Base-by-base conservation (phyloP, 768 basidiomycete species). In the Neoboletus subvelutipes region DNA sequence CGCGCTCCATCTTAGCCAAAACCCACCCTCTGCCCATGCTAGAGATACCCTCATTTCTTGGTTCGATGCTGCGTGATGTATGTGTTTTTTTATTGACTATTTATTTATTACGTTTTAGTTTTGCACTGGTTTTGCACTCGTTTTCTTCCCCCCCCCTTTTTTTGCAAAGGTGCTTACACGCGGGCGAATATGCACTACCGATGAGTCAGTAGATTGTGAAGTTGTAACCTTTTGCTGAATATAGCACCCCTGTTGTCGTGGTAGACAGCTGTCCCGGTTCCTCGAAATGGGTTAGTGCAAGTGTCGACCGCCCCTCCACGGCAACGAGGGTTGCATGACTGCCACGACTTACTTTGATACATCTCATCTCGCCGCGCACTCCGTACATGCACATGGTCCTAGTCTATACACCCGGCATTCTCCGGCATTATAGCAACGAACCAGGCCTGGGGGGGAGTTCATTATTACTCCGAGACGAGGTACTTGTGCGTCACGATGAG, bases 1-100 rank as follows among this genome's bases (percentile, higher is more conserved):
- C 15, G 83, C 80, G 11, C 79, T 88, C 42, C 76, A 82, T 58
- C 62, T 81, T 58, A 78, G 81, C 29, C 75, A 67, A 5, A 72
- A 77, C 4, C 15, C 15, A 36, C 4, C 34, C 15, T 40, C 39
- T 3, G 15, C 26, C 1, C 11, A 51, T 0, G 68, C 77, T 3
- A 73, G 87, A 51, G 74, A 83, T 11, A 75, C 83, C 28, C 61
- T 86, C 47, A 67, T 85, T 36, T 87, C 86, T 33, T 90, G 89
- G 88, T 86, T 51, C 2, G 15, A 45, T 34, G 53, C 50, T 28
- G 46, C 26, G 18, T 62, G 43, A 62, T 36, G 1, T 11, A 5
- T n/a, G 20, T 22, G 40, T 22, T 41, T 22, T 29, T 46, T 15
- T 24, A 5, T n/a, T 17, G 15, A 24, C 10, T 5, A 28, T 11